Evolutionary conservation across 192 early-diverging fungal species (phyloP).

Genomic region (Mortierella hygrophila): DNA sequence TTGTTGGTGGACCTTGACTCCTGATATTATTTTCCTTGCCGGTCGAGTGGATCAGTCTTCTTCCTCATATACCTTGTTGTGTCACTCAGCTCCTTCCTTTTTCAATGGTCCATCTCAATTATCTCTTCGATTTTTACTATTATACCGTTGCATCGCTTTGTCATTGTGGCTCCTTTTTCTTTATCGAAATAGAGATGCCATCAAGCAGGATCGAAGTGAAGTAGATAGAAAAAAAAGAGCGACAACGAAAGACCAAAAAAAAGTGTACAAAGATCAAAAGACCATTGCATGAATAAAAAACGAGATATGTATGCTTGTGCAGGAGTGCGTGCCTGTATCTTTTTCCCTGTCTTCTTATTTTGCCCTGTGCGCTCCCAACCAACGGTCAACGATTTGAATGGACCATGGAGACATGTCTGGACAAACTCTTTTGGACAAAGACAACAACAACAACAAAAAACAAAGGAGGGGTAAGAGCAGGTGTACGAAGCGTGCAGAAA

Average conservation of each 20-base stretch:
- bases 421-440: background rate
- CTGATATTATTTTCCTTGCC: background rate
- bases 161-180: background rate
- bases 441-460: background rate
- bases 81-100: background rate
- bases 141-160: background rate
- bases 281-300: background rate
- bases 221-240: constrained; percentile 1
- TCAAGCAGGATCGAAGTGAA: constrained; percentile 1
- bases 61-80: background rate
- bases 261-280: background rate
- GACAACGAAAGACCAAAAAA: background rate
- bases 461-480: background rate
- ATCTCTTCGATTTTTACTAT: background rate
- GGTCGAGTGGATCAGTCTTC: background rate
- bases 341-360: background rate
- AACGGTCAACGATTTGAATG: background rate
- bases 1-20: background rate
- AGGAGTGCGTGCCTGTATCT: background rate
- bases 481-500: background rate
- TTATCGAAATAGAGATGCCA: background rate
- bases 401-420: background rate
- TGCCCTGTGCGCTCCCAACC: background rate
- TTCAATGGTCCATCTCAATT: background rate
- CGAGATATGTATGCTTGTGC: constrained; percentile 1